Conservation (phyloP, 305 asterid genomes). For the Fraxinus platypoda region DNA sequence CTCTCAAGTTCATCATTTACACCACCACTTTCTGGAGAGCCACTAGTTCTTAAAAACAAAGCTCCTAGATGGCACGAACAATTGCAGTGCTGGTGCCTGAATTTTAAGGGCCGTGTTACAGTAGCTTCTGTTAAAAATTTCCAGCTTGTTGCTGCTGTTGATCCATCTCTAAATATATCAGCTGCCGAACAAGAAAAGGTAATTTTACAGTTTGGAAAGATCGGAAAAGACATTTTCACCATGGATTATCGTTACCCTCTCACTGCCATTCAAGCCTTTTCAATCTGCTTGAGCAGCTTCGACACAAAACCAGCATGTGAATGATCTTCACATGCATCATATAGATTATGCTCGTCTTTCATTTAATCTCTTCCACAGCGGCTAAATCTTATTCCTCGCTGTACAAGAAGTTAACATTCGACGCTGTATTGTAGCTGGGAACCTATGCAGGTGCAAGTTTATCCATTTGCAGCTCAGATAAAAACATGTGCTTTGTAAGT, state of each 20-base stretch:
- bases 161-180: conserved; percentile 51
- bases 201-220: conserved; percentile 85
- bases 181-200: conserved; percentile 77
- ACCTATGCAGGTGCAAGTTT: neutral
- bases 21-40: conserved; percentile 13
- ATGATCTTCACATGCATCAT: conserved; percentile 29
- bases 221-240: conserved; percentile 92
- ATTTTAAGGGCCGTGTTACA: conserved; percentile 88
- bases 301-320: conserved; percentile 94
- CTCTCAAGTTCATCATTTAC: conserved; percentile 23
- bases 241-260: conserved; percentile 92
- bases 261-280: conserved; percentile 89
- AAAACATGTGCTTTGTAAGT: neutral
- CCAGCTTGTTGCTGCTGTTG: conserved; percentile 82
- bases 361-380: neutral
- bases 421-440: neutral
- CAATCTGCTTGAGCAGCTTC: conserved; percentile 93
- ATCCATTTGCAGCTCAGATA: neutral
- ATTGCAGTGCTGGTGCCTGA: conserved; percentile 90
- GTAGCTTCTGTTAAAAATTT: conserved; percentile 92
- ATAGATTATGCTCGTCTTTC: neutral
- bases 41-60: conserved; percentile 75
- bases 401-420: neutral
- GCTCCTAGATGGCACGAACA: conserved; percentile 97
- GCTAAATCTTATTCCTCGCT: neutral